Evolutionary conservation across 768 basidiomycete species (phyloP).

Genomic region (Royoungia palumana): DNA sequence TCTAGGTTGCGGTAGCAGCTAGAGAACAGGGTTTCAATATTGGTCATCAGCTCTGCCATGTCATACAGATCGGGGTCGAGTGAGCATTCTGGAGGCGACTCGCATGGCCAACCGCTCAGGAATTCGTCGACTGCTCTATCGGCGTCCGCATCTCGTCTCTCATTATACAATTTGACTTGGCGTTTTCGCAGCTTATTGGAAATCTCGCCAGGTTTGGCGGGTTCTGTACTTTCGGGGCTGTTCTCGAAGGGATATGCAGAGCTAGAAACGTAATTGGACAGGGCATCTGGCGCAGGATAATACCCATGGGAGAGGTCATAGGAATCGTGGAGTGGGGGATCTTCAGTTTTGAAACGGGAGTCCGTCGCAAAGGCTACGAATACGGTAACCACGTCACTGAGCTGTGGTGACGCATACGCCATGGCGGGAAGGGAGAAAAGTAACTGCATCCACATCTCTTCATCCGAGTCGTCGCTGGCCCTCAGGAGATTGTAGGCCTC

Average conservation of each 20-base stretch:
- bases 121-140: not conserved
- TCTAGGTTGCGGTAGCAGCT: slow-evolving; percentile 16
- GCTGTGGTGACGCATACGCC: slow-evolving; percentile 21
- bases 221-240: slow-evolving; percentile 5
- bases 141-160: not conserved
- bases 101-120: slow-evolving; percentile 14
- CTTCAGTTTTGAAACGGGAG: slow-evolving; percentile 4
- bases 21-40: slow-evolving; percentile 3
- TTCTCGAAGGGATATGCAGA: not conserved
- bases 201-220: slow-evolving; percentile 1
- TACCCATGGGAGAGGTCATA: slow-evolving; percentile 9
- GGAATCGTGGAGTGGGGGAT: not conserved
- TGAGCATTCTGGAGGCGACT: not conserved
- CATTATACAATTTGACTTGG: not conserved
- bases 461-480: not conserved
- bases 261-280: not conserved
- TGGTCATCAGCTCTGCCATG: not conserved
- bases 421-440: slow-evolving; percentile 31
- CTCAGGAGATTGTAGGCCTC: slow-evolving; percentile 25
- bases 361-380: slow-evolving; percentile 29
- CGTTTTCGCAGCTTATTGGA: not conserved
- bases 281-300: not conserved
- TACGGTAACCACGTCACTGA: slow-evolving; percentile 19
- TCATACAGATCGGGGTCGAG: slow-evolving; percentile 4
- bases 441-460: slow-evolving; percentile 5